phyloP scores from a whole-genome alignment of 2,329 filamentous ascomycete species.

The Trichoderma harzianum region DNA sequence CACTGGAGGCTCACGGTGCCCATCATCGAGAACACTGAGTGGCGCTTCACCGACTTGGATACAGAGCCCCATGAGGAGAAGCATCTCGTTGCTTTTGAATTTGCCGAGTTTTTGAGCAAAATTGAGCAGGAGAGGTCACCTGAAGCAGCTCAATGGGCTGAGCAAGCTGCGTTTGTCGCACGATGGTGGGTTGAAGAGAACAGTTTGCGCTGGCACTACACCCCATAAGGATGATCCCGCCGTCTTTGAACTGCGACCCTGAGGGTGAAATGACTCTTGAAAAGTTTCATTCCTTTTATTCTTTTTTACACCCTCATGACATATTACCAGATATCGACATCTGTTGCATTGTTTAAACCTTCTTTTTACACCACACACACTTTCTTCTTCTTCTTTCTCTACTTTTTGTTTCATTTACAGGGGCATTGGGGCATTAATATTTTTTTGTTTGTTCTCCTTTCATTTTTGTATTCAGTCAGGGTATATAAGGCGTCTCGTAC shows the following conservation, averaged over 20 bases:
- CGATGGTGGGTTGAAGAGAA: slow-evolving; percentile 27
- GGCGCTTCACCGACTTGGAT: slow-evolving; percentile 26
- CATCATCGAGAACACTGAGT: slow-evolving; percentile 26
- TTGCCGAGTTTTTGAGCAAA: slow-evolving; percentile 18
- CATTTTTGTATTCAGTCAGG: slow-evolving; percentile 6
- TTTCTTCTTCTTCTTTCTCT: not conserved
- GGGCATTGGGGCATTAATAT: slow-evolving; percentile 15
- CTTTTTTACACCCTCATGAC: not conserved
- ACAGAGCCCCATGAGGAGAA: slow-evolving; percentile 24
- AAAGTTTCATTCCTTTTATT: not conserved
- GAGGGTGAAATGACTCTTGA: not conserved
- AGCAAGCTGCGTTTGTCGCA: slow-evolving; percentile 24
- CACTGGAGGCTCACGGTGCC: slow-evolving; percentile 28
- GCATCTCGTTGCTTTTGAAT: slow-evolving; percentile 22
- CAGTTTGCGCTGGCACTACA: slow-evolving; percentile 23
- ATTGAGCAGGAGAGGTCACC: slow-evolving; percentile 19
- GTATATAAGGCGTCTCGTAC: slow-evolving; percentile 16
- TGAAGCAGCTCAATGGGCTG: slow-evolving; percentile 22
- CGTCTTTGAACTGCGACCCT: not conserved
- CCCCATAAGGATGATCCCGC: not conserved
- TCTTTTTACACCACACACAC: not conserved
- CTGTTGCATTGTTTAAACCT: not conserved
- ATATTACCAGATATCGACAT: not conserved
- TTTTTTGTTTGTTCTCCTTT: not conserved
- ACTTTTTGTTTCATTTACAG: not conserved